Conservation (phyloP, 1,284 basidiomycete species). For the Bjerkandera adusta region DNA sequence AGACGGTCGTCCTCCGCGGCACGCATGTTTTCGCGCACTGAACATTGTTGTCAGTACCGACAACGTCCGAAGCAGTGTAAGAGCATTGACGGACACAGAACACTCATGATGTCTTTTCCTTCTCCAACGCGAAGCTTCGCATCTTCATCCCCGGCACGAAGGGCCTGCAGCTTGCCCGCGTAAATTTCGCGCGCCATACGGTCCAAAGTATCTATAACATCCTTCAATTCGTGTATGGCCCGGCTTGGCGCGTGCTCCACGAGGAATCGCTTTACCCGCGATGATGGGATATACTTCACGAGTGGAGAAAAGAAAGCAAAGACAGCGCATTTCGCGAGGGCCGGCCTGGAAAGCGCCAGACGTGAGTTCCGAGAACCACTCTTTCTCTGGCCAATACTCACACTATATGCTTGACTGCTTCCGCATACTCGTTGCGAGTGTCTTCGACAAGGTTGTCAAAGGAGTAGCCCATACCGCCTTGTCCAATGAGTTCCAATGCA, state of each 20-base stretch:
- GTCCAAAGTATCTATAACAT: neutral
- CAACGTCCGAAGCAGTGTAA: neutral
- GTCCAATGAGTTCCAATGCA: slow-evolving; percentile 28
- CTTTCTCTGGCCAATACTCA: too few species aligned
- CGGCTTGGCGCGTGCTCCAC: neutral
- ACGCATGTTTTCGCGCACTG: slow-evolving; percentile 29
- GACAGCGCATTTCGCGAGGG: too few species aligned
- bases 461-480: slow-evolving; percentile 26
- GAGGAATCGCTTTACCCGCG: neutral
- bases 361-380: too few species aligned
- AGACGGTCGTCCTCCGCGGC: slow-evolving; percentile 26
- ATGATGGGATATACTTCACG: too few species aligned
- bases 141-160: neutral
- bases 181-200: neutral
- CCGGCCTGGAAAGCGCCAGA: too few species aligned
- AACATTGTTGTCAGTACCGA: too few species aligned
- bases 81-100: neutral
- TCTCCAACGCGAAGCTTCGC: neutral
- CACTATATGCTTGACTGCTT: slow-evolving; percentile 23
- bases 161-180: neutral
- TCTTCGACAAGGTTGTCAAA: slow-evolving; percentile 23
- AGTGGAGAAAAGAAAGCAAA: too few species aligned
- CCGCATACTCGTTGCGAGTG: slow-evolving; percentile 19
- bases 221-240: neutral
- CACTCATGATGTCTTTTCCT: neutral